Evolutionary conservation across 2,329 filamentous ascomycete genomes (phyloP), one percentile per base, ranked within the genome.

Genomic region (Westerdykella aurantiaca): DNA sequence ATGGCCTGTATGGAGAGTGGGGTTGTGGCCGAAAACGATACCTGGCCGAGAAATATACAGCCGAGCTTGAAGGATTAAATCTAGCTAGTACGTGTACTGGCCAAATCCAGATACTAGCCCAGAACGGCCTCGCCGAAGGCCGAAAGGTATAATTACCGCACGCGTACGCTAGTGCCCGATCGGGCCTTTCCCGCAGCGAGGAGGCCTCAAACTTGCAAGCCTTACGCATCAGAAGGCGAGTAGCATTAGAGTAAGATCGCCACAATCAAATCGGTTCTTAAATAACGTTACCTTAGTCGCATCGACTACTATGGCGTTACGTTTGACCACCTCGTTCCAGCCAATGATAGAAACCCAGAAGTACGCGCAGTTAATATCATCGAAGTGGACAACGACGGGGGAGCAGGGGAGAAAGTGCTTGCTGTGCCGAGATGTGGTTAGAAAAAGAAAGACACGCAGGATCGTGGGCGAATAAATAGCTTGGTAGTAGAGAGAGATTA

Each of bases 381-480:
- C 38, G 69, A 73, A 58, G 52, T 69, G 23, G 68, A 72, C 16
- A 56, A 61, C 41, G 58, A 65, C 46, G 43, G 48, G 37, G 64
- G 62, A 4, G 48, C 42, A 18, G 66, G 68, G 18, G 66, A 66
- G 52, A 70, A 60, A 54, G 60, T 72, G 16, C 49, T 73, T 16
- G 67, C 67, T 16, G 65, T 73, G 40, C 64, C 63, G n/a, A 67
- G 68, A 44, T 72, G 69, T 46, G 71, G 68, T 49, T 63, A 69
- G 51, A 61, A 55, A 46, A 64, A 64, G 45, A 68, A 64, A 44
- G 67, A 66, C 33, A 66, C 64, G 18, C 49, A 51, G 42, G 63
- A 69, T 55, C 53, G 56, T n/a, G 40, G 44, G 41, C 61, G 66
- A 49, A 55, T 68, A 39, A 69, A 68, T 53, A 52, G 47, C 40